Evolutionary conservation across 1,139 yeast species (phyloP).

Genomic region (Candida sp.): DNA sequence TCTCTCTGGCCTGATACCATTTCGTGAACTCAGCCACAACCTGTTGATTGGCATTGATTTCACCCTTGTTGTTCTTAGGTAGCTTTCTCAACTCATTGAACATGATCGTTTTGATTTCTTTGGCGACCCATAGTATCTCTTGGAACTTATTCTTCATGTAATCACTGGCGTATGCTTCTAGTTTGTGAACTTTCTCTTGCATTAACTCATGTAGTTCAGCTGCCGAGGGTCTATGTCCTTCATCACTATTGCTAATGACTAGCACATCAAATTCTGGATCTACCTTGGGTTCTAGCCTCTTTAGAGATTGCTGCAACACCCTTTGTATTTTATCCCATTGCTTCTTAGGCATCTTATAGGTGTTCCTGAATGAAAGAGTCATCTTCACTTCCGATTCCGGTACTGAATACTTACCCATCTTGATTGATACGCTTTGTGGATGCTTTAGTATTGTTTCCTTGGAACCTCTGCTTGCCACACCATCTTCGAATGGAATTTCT

Average conservation of each 20-base stretch:
- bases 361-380: neutral
- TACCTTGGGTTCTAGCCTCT: neutral
- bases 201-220: neutral
- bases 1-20: neutral
- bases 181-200: neutral
- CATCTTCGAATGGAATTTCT: conserved; percentile 17
- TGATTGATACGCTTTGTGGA: neutral
- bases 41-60: neutral
- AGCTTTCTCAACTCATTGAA: neutral
- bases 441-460: neutral
- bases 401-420: neutral
- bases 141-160: neutral
- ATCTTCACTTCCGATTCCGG: neutral
- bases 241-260: neutral
- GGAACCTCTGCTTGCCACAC: neutral
- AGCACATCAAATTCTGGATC: neutral
- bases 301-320: neutral
- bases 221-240: neutral
- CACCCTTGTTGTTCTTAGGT: neutral
- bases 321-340: neutral
- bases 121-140: neutral
- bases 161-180: neutral
- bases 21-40: neutral
- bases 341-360: neutral
- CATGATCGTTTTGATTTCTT: neutral